phyloP scores from a whole-genome alignment of 176 grass and related monocot species.

The Avena atlantica region DNA sequence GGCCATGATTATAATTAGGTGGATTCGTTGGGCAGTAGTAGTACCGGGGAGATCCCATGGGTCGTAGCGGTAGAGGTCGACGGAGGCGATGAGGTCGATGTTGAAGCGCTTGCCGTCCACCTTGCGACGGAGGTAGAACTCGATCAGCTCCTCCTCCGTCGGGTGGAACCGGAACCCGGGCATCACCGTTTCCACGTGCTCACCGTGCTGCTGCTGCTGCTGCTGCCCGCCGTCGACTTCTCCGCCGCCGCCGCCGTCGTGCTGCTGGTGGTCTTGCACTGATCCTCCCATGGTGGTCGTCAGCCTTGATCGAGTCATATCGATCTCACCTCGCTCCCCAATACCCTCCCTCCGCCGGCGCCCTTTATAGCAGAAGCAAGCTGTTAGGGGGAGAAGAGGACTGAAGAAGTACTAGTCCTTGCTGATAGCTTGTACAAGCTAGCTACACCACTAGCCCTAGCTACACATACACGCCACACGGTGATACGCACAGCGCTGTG shows the following conservation, averaged over 20 bases:
- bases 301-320: slow-evolving; percentile 51
- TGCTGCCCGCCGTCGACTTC: slow-evolving; percentile 35
- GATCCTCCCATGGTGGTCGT: slow-evolving; percentile 52
- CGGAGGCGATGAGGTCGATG: slow-evolving; percentile 81
- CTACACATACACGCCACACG: slow-evolving; percentile 52
- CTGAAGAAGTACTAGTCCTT: slow-evolving; percentile 27
- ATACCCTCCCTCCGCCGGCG: slow-evolving; percentile 25
- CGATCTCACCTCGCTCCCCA: slow-evolving; percentile 20
- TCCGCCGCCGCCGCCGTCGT: slow-evolving; percentile 43
- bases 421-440: slow-evolving; percentile 17
- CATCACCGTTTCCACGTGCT: slow-evolving; percentile 74
- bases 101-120: slow-evolving; percentile 95
- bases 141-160: slow-evolving; percentile 97
- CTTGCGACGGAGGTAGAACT: slow-evolving; percentile 97
- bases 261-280: slow-evolving; percentile 14
- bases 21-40: not conserved
- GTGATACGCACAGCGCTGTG: slow-evolving; percentile 6
- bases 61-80: slow-evolving; percentile 94
- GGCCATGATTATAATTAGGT: slow-evolving; percentile 36
- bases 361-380: slow-evolving; percentile 50
- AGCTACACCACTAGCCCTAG: slow-evolving; percentile 45
- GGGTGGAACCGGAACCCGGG: slow-evolving; percentile 99
- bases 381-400: slow-evolving; percentile 9
- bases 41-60: slow-evolving; percentile 95
- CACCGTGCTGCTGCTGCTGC: slow-evolving; percentile 44